Percentiles rank a stretch among this genome's conserved stretches.
Conservation (phyloP, 1,139 yeast genomes). For the Yamadazyma diospyri region DNA sequence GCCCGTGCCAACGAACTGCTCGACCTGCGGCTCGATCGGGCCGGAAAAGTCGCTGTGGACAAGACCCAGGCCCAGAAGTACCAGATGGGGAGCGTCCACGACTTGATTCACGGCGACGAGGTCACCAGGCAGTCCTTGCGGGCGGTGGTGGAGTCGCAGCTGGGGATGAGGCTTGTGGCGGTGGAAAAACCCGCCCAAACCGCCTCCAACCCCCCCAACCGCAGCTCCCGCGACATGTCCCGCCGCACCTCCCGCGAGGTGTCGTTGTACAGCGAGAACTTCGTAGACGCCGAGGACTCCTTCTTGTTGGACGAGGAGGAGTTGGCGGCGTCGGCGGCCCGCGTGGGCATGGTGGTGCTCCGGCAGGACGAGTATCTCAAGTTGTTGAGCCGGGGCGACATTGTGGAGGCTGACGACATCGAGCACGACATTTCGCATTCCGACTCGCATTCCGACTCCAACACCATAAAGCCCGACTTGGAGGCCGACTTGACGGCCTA, state of each 20-base stretch:
- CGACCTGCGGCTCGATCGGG: conserved; percentile 22
- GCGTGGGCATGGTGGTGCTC: conserved; percentile 38
- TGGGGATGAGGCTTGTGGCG: conserved; percentile 5
- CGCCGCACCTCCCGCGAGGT: conserved; percentile 16
- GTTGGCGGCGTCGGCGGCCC: conserved; percentile 25
- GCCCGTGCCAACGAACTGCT: conserved; percentile 16
- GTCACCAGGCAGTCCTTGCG: conserved; percentile 3
- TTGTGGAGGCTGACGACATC: too few relatives aligned
- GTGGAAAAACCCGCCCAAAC: conserved; percentile 3
- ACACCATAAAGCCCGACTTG: too few relatives aligned
- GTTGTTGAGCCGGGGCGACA: conserved; percentile 14
- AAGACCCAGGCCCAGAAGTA: conserved; percentile 6
- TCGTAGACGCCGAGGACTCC: conserved; percentile 36
- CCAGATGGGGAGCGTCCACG: conserved; percentile 6
- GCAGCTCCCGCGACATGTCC: conserved; percentile 11
- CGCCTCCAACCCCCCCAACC: conserved; percentile 11
- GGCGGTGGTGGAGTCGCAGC: conserved; percentile 4
- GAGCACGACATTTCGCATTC: too few relatives aligned
- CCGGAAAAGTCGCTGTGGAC: conserved; percentile 10
- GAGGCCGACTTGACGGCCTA: conserved; percentile 16
- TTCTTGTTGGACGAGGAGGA: conserved; percentile 29
- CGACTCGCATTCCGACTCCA: too few relatives aligned
- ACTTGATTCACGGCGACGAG: conserved; percentile 9
- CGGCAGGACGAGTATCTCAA: conserved; percentile 19
- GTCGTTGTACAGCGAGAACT: conserved; percentile 18